Evolutionary conservation across 176 grass and related monocot genomes (phyloP).

Genomic region (Stipa capillata): DNA sequence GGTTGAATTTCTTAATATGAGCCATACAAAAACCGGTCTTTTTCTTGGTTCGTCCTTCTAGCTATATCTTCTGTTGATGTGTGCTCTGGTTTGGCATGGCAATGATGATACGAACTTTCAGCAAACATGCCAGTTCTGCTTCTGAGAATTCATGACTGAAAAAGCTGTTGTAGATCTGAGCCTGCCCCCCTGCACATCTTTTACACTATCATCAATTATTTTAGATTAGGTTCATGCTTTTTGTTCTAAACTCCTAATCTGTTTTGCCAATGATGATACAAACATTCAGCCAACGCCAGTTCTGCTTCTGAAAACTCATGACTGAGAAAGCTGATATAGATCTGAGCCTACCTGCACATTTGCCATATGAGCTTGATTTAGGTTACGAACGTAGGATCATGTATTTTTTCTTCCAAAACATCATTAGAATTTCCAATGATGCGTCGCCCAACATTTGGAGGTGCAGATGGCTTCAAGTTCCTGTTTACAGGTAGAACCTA

Average conservation of each 20-base stretch:
- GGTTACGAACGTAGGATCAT: not conserved
- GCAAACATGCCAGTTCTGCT: constrained; percentile 17
- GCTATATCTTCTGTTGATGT: not conserved
- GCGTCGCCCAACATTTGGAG: constrained; percentile 7
- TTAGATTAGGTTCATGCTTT: too few relatives aligned
- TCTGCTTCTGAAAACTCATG: constrained; percentile 63
- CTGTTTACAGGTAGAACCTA: constrained; percentile 53
- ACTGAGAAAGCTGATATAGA: constrained; percentile 38
- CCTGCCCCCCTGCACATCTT: too few relatives aligned
- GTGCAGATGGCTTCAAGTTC: constrained; percentile 28
- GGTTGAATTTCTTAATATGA: constrained; percentile 74
- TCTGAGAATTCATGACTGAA: not conserved
- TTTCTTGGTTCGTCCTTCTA: not conserved
- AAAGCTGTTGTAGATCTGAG: not conserved
- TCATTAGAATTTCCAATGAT: not conserved
- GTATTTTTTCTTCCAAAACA: not conserved
- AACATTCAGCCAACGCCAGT: too few relatives aligned
- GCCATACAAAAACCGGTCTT: not conserved
- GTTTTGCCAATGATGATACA: not conserved
- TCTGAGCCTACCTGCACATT: constrained; percentile 15
- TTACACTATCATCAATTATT: too few relatives aligned
- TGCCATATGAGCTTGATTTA: not conserved
- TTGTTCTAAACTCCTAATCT: too few relatives aligned
- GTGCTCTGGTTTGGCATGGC: not conserved
- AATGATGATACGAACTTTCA: constrained; percentile 36